Percentiles rank a stretch among this genome's conserved stretches.
These are phyloP conservation scores for Ceratobasidium sp. DNA, from an alignment of 1,284 basidiomycete genomes.

Conservation along the genomic window DNA sequence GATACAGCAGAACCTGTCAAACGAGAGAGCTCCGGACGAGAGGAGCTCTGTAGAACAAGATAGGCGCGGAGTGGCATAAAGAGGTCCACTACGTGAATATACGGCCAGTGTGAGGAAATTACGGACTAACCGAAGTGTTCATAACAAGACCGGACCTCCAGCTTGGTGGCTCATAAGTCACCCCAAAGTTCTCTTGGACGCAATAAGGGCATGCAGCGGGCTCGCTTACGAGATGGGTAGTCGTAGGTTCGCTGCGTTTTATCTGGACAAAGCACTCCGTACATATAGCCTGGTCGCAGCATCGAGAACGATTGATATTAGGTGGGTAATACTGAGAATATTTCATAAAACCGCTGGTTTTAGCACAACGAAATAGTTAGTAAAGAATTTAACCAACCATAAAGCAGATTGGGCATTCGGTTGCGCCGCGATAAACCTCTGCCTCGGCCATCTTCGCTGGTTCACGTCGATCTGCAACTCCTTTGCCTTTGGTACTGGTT, in stretches of 20 bases:
- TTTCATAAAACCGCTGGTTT: slow-evolving; percentile 33
- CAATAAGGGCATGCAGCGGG: slow-evolving; percentile 97
- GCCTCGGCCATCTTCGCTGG: slow-evolving; percentile 74
- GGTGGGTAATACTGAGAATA: slow-evolving; percentile 85
- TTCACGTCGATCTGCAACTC: slow-evolving; percentile 65
- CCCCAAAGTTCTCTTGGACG: slow-evolving; percentile 95
- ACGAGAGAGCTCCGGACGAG: slow-evolving; percentile 51
- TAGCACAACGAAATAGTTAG: slow-evolving; percentile 34
- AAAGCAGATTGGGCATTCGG: slow-evolving; percentile 99
- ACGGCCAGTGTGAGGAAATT: slow-evolving; percentile 27
- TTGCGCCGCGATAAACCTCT: slow-evolving; percentile 85
- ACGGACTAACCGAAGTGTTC: slow-evolving; percentile 18
- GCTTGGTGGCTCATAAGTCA: slow-evolving; percentile 88
- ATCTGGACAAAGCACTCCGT: slow-evolving; percentile 99
- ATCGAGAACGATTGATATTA: slow-evolving; percentile 96
- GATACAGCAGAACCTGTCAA: slow-evolving; percentile 35
- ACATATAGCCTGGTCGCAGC: slow-evolving; percentile 98
- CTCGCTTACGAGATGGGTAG: slow-evolving; percentile 93
- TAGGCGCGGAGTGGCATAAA: background rate
- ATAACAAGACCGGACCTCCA: slow-evolving; percentile 78
- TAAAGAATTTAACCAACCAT: slow-evolving; percentile 73
- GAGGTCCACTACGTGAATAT: slow-evolving; percentile 5
- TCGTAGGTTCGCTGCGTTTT: slow-evolving; percentile 93
- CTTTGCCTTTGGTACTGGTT: slow-evolving; percentile 31
- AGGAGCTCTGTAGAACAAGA: background rate